A percentile compares a stretch with the other conserved stretches of the same genome.
phyloP scores from a whole-genome alignment of 306 rosid species.

The Vigna nakashimae region DNA sequence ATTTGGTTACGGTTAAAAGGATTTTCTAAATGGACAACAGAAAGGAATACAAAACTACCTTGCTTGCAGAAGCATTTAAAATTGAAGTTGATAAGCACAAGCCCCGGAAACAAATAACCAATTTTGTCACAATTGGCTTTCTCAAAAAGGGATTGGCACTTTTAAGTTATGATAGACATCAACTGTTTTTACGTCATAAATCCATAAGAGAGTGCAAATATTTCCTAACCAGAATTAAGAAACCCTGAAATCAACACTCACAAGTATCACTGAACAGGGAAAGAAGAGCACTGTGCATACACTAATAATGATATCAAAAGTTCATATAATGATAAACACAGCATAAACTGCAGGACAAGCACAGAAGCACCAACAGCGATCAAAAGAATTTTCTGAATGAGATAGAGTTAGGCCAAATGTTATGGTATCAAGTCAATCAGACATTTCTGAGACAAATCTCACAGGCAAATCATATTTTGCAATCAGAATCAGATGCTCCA shows the following conservation, averaged over 20 bases:
- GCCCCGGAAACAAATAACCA: not conserved
- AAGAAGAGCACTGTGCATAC: constrained; percentile 14
- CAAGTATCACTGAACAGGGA: constrained; percentile 23
- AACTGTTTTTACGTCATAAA: not conserved
- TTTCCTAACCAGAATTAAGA: constrained; percentile 16
- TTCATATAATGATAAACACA: not conserved
- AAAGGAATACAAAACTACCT: not conserved
- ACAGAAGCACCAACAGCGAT: not conserved
- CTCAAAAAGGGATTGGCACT: not conserved
- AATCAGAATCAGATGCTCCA: constrained; percentile 40
- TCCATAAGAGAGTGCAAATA: constrained; percentile 16
- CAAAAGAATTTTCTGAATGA: constrained; percentile 14
- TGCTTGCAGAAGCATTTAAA: not conserved
- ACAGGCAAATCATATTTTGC: constrained; percentile 21
- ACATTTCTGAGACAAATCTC: constrained; percentile 36
- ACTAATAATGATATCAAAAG: not conserved
- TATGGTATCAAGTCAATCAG: constrained; percentile 17
- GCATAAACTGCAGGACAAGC: constrained; percentile 1
- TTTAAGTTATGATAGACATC: not conserved
- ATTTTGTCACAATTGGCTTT: not conserved
- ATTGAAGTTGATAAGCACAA: constrained; percentile 8
- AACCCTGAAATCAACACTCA: constrained; percentile 2
- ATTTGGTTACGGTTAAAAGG: not conserved
- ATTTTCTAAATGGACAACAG: not conserved
- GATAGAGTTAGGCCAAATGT: not conserved